Evolutionary conservation across 1,284 basidiomycete species (phyloP), one percentile per base, ranked within the genome.

Genomic region (Meira miltonrushii): DNA sequence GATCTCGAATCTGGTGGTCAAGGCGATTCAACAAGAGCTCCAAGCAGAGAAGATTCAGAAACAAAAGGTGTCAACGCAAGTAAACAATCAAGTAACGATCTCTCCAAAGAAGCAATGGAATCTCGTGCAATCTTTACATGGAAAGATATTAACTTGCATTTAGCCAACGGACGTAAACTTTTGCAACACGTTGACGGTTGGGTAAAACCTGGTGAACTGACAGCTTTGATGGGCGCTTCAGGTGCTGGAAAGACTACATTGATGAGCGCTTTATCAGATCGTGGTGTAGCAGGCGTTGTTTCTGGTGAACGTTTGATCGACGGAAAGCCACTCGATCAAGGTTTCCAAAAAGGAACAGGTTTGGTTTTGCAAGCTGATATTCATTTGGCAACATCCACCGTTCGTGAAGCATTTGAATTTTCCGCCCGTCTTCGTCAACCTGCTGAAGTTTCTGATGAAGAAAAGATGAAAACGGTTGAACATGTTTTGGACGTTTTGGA

Each of bases 351-450:
- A 39, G 43, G 55, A 12, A 64, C 62, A n/a, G 64, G 61, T 38
- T 39, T 60, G 23, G 64, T 66, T 12, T 37, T 63, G 4, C 64
- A 66, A 43, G 61, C 43, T n/a, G 72, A 74, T 51, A 54, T 74
- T 19, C 72, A 74, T 48, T 55, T 69, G 11, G 62, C 60, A 11
- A 66, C 69, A 0, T 62, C 66, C 39, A 74, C 72, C 6, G 90
- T 94, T 7, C 84, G 89, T 25, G 91, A 95, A 73, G 88, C 91
- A 0, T 80, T 95, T 0, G 79, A 84, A 23, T 92, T 93, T 80
- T 89, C 87, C 8, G 91, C 91, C 0, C 82, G 85, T 62, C 80
- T 94, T 6, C 85, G 91, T 25, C 91, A 93, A 72, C 88, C 89
- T 2, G 79, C 81, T 7, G 81, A 82, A 8, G 85, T 91, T 4